Evolutionary conservation across 2,329 filamentous ascomycete species (phyloP).

Genomic region (Chrysoporthe puriensis): DNA sequence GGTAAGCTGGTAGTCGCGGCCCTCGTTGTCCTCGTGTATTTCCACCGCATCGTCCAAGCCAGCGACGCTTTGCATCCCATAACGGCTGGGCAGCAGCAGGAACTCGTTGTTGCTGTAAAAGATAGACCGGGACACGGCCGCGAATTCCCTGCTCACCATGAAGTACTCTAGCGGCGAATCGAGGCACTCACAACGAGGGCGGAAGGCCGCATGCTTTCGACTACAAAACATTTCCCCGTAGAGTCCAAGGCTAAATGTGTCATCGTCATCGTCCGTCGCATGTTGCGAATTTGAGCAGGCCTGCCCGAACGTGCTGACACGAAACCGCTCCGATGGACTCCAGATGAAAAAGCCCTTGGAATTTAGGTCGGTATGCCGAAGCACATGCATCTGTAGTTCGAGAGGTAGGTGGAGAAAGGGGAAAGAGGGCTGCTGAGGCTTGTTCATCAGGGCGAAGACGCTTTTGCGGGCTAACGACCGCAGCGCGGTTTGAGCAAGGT

Average conservation of each 20-base stretch:
- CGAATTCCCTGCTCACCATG: background rate
- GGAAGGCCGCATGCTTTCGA: slow-evolving; percentile 1
- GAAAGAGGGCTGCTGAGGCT: slow-evolving; percentile 1
- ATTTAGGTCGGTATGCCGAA: background rate
- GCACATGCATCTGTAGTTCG: slow-evolving; percentile 2
- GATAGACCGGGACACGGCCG: slow-evolving; percentile 4
- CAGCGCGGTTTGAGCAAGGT: background rate
- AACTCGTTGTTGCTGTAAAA: slow-evolving; percentile 8
- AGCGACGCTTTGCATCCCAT: background rate
- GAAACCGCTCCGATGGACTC: background rate
- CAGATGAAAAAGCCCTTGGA: background rate
- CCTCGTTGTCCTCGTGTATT: background rate
- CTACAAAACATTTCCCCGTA: background rate
- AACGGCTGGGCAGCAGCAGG: background rate
- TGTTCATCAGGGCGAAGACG: slow-evolving; percentile 4
- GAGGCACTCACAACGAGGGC: background rate
- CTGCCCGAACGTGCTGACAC: slow-evolving; percentile 1
- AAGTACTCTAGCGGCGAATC: slow-evolving; percentile 3
- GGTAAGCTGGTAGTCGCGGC: background rate
- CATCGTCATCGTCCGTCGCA: background rate
- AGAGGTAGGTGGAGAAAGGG: background rate
- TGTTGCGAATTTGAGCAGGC: background rate
- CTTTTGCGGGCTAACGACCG: background rate
- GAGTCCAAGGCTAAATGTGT: background rate
- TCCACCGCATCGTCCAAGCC: background rate